Percentiles rank a stretch among this genome's conserved stretches.
Evolutionary conservation across 1,284 basidiomycete species (phyloP).

Genomic region (Ustilago shanxiensis): DNA sequence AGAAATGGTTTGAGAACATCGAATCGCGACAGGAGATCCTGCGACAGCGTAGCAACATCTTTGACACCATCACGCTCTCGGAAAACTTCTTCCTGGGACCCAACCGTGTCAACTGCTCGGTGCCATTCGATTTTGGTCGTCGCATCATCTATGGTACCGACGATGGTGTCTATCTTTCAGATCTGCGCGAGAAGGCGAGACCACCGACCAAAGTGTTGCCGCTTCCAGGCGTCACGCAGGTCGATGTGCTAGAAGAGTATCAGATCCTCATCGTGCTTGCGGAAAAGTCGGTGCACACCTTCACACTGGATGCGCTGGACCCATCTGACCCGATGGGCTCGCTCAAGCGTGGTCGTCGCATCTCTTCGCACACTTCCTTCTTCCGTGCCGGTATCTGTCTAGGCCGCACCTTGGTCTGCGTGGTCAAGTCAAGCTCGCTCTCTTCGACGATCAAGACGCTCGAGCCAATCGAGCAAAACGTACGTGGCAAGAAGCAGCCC

Average conservation of each 20-base stretch:
- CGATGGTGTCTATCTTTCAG: constrained; percentile 94
- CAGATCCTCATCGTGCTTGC: constrained; percentile 90
- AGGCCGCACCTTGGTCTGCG: constrained; percentile 93
- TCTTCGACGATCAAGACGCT: constrained; percentile 98
- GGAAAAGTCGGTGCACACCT: constrained; percentile 94
- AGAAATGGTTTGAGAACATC: constrained; percentile 95
- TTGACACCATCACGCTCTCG: constrained; percentile 86
- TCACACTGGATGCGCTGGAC: constrained; percentile 93
- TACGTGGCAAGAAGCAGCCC: constrained; percentile 82
- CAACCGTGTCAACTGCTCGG: constrained; percentile 87
- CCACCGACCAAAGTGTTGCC: constrained; percentile 88
- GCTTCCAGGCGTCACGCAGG: constrained; percentile 89
- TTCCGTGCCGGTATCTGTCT: constrained; percentile 97
- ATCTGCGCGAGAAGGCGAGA: constrained; percentile 79
- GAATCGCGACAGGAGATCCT: constrained; percentile 88
- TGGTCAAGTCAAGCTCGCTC: constrained; percentile 93
- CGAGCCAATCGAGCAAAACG: constrained; percentile 92
- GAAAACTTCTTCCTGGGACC: constrained; percentile 87
- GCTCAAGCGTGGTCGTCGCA: constrained; percentile 91
- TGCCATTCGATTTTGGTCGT: constrained; percentile 88
- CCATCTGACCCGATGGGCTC: constrained; percentile 89
- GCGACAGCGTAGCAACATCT: constrained; percentile 85
- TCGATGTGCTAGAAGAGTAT: constrained; percentile 96
- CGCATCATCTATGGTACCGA: constrained; percentile 95
- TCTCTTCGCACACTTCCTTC: constrained; percentile 95